phyloP scores from a whole-genome alignment of 2,329 filamentous ascomycete genomes.

The Pleomassaria siparia region DNA sequence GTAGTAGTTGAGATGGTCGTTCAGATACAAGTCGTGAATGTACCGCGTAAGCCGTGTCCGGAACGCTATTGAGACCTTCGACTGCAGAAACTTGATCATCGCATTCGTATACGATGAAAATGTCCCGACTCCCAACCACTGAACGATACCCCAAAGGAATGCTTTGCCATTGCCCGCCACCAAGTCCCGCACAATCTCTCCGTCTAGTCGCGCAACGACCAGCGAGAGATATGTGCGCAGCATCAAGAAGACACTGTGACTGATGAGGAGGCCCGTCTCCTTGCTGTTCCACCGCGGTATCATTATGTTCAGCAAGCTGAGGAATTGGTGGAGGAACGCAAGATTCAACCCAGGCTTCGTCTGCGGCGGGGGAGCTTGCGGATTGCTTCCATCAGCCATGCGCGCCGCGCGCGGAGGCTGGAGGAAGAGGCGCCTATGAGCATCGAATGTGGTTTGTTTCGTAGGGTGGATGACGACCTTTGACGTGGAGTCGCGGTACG shows the following conservation, averaged over 20 bases:
- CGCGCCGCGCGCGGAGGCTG: conserved; percentile 85
- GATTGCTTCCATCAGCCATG: conserved; percentile 63
- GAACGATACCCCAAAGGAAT: conserved; percentile 85
- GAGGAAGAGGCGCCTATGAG: conserved; percentile 87
- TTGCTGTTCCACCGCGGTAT: conserved; percentile 94
- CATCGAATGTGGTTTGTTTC: conserved; percentile 92
- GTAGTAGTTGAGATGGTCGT: conserved; percentile 94
- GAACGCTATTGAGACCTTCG: conserved; percentile 97
- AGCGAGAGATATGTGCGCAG: conserved; percentile 91
- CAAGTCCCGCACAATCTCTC: conserved; percentile 92
- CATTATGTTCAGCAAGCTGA: conserved; percentile 96
- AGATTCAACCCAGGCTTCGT: conserved; percentile 94
- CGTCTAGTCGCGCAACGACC: conserved; percentile 88
- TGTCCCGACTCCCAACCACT: conserved; percentile 93
- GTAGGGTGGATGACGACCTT: conserved; percentile 91
- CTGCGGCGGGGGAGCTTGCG: conserved; percentile 78
- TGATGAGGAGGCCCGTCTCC: conserved; percentile 85
- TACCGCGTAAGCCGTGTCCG: conserved; percentile 91
- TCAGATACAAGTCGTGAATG: conserved; percentile 95
- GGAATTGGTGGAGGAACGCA: conserved; percentile 93
- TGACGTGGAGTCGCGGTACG: conserved; percentile 82
- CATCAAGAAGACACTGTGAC: conserved; percentile 87
- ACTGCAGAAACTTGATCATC: conserved; percentile 98
- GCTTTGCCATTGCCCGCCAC: conserved; percentile 90
- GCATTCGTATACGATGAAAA: conserved; percentile 97